Percentiles rank a stretch among this genome's conserved stretches.
These are phyloP conservation scores for Wickerhamiella occidentalis DNA, from an alignment of 805 yeast species.

Conservation along the genomic window DNA sequence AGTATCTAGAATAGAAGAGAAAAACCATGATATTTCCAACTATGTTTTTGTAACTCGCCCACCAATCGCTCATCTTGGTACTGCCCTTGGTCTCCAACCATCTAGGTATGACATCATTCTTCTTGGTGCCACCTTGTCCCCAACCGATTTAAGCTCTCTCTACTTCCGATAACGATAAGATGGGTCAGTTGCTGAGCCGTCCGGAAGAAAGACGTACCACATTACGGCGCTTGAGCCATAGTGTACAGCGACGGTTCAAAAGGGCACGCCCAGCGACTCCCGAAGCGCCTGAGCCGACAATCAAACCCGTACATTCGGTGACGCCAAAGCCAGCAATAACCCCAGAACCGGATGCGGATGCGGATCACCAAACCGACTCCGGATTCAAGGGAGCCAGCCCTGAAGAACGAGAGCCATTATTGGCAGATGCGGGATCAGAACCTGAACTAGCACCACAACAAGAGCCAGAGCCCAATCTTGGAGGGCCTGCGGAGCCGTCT, in stretches of 20 bases:
- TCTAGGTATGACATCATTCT: not conserved
- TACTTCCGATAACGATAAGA: conserved; percentile 1
- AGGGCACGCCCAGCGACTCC: conserved; percentile 2
- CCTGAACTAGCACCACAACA: too few species aligned
- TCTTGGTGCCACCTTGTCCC: not conserved
- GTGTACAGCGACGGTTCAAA: conserved; percentile 3
- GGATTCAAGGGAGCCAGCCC: too few species aligned
- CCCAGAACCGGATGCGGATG: too few species aligned
- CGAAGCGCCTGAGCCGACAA: not conserved
- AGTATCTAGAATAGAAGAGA: too few species aligned
- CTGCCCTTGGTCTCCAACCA: not conserved
- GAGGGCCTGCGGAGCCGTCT: too few species aligned
- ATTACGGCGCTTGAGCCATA: conserved; percentile 2
- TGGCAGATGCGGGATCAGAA: too few species aligned
- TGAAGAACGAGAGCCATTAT: not conserved
- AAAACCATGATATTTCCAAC: too few species aligned
- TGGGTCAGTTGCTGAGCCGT: conserved; percentile 2
- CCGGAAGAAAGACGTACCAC: not conserved
- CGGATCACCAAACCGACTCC: too few species aligned
- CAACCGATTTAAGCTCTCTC: not conserved
- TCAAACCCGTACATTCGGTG: not conserved
- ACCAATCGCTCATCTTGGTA: too few species aligned
- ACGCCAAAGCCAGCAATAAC: not conserved
- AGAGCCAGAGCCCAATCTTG: not conserved
- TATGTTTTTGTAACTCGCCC: too few species aligned